Conservation (phyloP, 768 basidiomycete genomes). For the Lactarius akahatsu region DNA sequence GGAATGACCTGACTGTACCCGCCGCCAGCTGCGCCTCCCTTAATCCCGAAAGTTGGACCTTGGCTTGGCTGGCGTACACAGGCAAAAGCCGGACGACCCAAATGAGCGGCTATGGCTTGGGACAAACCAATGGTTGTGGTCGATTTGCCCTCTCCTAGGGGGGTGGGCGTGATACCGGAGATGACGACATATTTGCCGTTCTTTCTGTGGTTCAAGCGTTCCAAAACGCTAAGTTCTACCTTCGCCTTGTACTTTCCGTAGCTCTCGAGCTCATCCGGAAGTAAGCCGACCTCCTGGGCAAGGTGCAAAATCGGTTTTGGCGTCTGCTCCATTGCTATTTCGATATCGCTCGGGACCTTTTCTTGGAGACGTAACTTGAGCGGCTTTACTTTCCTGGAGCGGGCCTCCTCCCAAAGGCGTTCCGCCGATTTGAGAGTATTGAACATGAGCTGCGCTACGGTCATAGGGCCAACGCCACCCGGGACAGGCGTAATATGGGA, state of each 20-base stretch:
- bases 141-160: conserved; percentile 96
- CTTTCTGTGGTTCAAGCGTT: conserved; percentile 79
- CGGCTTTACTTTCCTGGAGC: conserved; percentile 69
- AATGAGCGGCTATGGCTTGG: conserved; percentile 93
- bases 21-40: conserved; percentile 97
- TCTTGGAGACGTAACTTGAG: conserved; percentile 75
- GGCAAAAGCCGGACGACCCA: conserved; percentile 89
- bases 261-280: conserved; percentile 83
- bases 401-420: conserved; percentile 70
- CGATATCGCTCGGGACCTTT: conserved; percentile 95
- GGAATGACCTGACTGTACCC: conserved; percentile 99
- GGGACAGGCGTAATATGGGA: conserved; percentile 96
- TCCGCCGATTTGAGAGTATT: conserved; percentile 87
- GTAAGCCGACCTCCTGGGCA: conserved; percentile 84
- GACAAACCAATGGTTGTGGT: conserved; percentile 97
- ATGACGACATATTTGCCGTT: conserved; percentile 97
- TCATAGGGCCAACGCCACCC: conserved; percentile 99
- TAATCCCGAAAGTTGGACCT: conserved; percentile 98
- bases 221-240: conserved; percentile 85
- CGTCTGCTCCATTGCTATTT: conserved; percentile 91
- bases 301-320: conserved; percentile 87
- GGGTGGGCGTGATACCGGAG: conserved; percentile 95
- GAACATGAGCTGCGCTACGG: conserved; percentile 96
- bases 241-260: conserved; percentile 98
- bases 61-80: conserved; percentile 98